phyloP scores from a whole-genome alignment of 2,329 filamentous ascomycete species.

The Xylariomycetidae sp. region DNA sequence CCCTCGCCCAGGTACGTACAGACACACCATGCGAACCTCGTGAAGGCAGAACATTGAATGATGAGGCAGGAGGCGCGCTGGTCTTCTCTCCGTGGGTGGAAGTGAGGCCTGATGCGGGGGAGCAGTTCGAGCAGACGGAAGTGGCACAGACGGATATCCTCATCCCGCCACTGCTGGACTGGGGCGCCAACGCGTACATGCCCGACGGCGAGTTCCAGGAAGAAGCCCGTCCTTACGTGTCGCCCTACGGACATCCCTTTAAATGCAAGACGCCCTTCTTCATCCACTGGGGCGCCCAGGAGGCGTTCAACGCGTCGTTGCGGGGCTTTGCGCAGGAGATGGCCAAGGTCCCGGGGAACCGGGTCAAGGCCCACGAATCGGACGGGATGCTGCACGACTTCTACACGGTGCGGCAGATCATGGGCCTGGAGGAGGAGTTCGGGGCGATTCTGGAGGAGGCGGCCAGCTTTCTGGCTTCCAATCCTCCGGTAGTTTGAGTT shows the following conservation, averaged over 20 bases:
- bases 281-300: constrained; percentile 12
- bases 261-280: constrained; percentile 13
- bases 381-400: too few relatives aligned
- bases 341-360: constrained; percentile 8
- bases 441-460: too few relatives aligned
- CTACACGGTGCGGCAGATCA: too few relatives aligned
- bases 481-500: too few relatives aligned
- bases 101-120: constrained; percentile 8
- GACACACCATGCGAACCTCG: background rate
- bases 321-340: constrained; percentile 15
- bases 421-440: too few relatives aligned
- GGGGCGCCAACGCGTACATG: constrained; percentile 15
- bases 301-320: constrained; percentile 12
- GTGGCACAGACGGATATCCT: constrained; percentile 10
- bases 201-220: constrained; percentile 6
- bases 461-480: too few relatives aligned
- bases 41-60: background rate
- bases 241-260: constrained; percentile 18
- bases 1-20: constrained; percentile 6
- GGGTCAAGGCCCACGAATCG: too few relatives aligned
- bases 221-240: constrained; percentile 12
- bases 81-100: constrained; percentile 18
- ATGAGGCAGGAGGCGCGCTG: constrained; percentile 9
- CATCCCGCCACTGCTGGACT: constrained; percentile 13
- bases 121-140: constrained; percentile 4